Base-by-base conservation (phyloP, 805 yeast species). In the Kodamaea jinghongensis region DNA sequence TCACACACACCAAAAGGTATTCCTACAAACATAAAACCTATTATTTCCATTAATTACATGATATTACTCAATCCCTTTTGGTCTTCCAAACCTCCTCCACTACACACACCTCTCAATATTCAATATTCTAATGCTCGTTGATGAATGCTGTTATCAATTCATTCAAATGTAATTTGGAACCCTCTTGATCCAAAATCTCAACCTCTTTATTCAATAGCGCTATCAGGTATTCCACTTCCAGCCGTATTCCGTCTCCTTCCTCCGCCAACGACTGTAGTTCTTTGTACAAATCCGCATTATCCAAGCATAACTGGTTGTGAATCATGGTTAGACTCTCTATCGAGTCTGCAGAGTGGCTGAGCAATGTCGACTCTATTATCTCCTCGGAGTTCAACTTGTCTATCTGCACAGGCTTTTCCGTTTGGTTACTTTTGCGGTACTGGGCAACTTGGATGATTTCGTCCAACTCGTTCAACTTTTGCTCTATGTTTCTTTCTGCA, bases 381-480 rank as follows among this genome's bases (percentile, higher is more conserved):
- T 65, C 63, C 4, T 49, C 47, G 0, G 73, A 60, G 3, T 52
- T 39, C 6, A 65, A 44, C 37, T 52, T 47, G 42, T 64, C 70
- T 6, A 67, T 38, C 6, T 38, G 39, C 5, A 42, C 44, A 4
- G 52, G 52, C 10, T 26, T 10, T 14, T 40, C 49, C 10, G 27
- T 12, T 12, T 40, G 20, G 12, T 26, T 13, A 8, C 39, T 37
- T 28, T 57, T 52, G 16, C 71, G 47, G n/a, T 44, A 31, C 37
- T 60, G 63, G 1, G 79, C 79, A 9, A 55, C 57, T 22, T 60
- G 57, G 10, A 77, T 65, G 12, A 77, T 56, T 39, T 69, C 71
- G 50, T 77, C 83, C 34, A 77, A 55, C 37, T 67, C 69, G 45
- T 75, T 58, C 35, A 77, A 56, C 40, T 70, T 75, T 13, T 27